Percentiles rank a stretch among this genome's conserved stretches.
These are phyloP conservation scores for Fusarium lateritium DNA, from an alignment of 2,329 filamentous ascomycete species.

Conservation along the genomic window DNA sequence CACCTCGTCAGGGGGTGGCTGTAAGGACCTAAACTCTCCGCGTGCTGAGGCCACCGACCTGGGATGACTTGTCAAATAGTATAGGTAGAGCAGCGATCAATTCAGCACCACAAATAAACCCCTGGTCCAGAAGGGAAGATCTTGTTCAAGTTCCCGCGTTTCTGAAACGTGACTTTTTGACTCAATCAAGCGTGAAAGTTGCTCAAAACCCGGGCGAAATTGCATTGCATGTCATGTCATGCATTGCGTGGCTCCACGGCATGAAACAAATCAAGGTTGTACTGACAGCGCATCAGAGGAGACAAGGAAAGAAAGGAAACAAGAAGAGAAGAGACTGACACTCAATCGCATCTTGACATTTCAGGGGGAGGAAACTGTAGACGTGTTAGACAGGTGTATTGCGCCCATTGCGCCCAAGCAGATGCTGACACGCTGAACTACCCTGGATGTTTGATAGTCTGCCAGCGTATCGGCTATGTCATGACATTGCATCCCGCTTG, in stretches of 20 bases:
- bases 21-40: conserved; percentile 8
- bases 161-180: conserved; percentile 35
- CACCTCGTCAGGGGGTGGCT: conserved; percentile 40
- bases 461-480: conserved; percentile 28
- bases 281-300: conserved; percentile 49
- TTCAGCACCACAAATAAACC: conserved; percentile 11
- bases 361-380: neutral
- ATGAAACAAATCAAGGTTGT: conserved; percentile 41
- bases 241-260: conserved; percentile 47
- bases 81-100: conserved; percentile 6
- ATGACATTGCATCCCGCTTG: conserved; percentile 28
- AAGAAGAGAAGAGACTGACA: neutral
- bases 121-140: conserved; percentile 1
- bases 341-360: conserved; percentile 16
- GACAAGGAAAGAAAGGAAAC: conserved; percentile 1
- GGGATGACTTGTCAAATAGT: conserved; percentile 17
- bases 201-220: conserved; percentile 36
- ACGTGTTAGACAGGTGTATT: neutral
- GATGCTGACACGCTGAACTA: conserved; percentile 34
- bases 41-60: conserved; percentile 26
- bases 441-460: conserved; percentile 3
- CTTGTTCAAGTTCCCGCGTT: conserved; percentile 7
- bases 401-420: conserved; percentile 32
- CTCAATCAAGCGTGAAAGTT: conserved; percentile 20
- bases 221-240: conserved; percentile 41